Conservation (phyloP, 2,329 filamentous ascomycete species). For the Trichoderma asperellum region DNA sequence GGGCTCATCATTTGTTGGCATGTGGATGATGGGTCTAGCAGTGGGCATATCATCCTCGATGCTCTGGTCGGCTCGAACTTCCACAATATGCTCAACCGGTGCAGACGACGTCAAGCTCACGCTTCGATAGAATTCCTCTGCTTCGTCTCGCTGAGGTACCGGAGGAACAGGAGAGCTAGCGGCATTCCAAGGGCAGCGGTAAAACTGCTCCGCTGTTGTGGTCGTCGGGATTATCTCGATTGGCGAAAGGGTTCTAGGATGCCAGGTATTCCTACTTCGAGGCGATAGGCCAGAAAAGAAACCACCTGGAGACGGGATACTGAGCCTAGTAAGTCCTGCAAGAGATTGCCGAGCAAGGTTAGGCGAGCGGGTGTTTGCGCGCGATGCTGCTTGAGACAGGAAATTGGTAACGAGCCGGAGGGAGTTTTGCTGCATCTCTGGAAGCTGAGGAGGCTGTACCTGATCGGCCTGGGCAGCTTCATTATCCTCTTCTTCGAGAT, state of each 20-base stretch:
- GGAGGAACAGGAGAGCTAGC: slow-evolving; percentile 43
- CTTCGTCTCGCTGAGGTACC: slow-evolving; percentile 43
- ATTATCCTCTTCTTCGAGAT: slow-evolving; percentile 47
- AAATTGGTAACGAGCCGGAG: slow-evolving; percentile 54
- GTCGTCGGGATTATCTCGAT: slow-evolving; percentile 70
- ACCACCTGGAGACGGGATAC: slow-evolving; percentile 87
- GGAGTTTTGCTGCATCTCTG: slow-evolving; percentile 57
- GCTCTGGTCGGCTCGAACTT: slow-evolving; percentile 53
- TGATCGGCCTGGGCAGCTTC: slow-evolving; percentile 52
- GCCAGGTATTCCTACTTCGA: slow-evolving; percentile 80
- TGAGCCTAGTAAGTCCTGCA: slow-evolving; percentile 76
- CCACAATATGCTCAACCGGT: slow-evolving; percentile 70
- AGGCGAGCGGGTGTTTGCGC: slow-evolving; percentile 37
- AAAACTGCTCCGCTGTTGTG: slow-evolving; percentile 90
- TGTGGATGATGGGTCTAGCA: slow-evolving; percentile 54
- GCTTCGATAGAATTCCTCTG: slow-evolving; percentile 47
- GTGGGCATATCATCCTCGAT: slow-evolving; percentile 67
- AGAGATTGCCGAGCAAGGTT: slow-evolving; percentile 56
- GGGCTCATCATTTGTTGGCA: slow-evolving; percentile 40
- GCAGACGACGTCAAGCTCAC: slow-evolving; percentile 43
- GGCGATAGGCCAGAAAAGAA: slow-evolving; percentile 88
- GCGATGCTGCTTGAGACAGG: slow-evolving; percentile 33
- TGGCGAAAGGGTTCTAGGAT: slow-evolving; percentile 55
- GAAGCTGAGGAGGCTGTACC: slow-evolving; percentile 27
- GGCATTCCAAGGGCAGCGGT: slow-evolving; percentile 76